Evolutionary conservation across 1,139 yeast genomes (phyloP).

Genomic region (Geotrichum carabidarum): DNA sequence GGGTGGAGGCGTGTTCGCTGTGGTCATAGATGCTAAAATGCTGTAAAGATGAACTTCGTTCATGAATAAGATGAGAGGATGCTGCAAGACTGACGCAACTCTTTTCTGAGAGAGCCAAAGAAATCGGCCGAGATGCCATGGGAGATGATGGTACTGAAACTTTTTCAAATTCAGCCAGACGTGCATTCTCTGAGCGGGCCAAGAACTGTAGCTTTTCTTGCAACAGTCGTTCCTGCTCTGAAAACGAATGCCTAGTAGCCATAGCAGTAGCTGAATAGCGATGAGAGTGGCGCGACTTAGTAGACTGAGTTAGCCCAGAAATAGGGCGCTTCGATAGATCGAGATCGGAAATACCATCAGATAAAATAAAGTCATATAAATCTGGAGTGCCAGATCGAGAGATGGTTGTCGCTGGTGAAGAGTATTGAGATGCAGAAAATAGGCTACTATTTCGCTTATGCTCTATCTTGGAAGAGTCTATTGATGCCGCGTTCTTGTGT

Average conservation of each 20-base stretch:
- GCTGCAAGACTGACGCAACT: neutral
- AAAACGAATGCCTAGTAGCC: conserved; percentile 1
- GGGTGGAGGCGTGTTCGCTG: neutral
- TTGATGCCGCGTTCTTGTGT: neutral
- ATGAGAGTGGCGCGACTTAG: neutral
- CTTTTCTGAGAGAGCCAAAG: neutral
- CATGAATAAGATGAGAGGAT: neutral
- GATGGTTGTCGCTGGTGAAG: conserved; percentile 10
- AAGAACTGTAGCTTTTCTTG: conserved; percentile 32
- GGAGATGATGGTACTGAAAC: neutral
- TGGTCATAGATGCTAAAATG: neutral
- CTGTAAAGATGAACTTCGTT: neutral
- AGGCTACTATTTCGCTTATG: conserved; percentile 6
- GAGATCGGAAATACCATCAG: neutral
- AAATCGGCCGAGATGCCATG: neutral
- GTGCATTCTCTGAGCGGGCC: conserved; percentile 35
- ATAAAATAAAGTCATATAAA: conserved; percentile 1
- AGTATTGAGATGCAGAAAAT: conserved; percentile 6
- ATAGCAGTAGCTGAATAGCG: conserved; percentile 10
- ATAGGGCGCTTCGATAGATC: neutral
- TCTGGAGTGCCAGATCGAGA: conserved; percentile 14
- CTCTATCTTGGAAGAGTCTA: neutral
- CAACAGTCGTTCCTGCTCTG: conserved; percentile 28
- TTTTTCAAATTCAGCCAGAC: conserved; percentile 18
- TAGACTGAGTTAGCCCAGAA: neutral